Base-by-base conservation (phyloP, 257 asterid species). In the Vinca minor region DNA sequence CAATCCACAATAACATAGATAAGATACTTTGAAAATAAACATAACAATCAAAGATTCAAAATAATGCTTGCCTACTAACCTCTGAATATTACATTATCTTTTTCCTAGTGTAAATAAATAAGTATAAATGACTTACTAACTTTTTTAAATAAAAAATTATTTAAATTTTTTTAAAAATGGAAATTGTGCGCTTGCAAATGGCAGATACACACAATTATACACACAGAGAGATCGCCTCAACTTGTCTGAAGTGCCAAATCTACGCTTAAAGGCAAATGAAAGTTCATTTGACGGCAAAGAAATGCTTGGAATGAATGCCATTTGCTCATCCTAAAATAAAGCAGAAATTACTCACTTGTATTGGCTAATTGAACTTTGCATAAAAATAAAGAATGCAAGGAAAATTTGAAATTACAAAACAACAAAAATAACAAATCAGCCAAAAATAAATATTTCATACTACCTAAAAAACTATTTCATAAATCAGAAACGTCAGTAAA, bases 221-320 rank as follows among this genome's bases (percentile, higher is more conserved):
- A 53, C 76, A 66, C 62, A 21, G 68, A 31, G 52, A 34, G 34
- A 53, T 65, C 72, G 85, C 97, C 97, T 91, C 84, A 83, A 74
- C 85, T 91, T 91, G 81, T 88, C 96, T 15, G 86, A 78, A 52
- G 95, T 93, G 71, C 85, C 78, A 74, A 88, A 81, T 70, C 83
- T 81, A 65, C 98, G 83, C 79, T 91, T 91, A 71, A 91, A 89
- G 66, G 95, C 85, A 72, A 87, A 82, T 34, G 93, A 81, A 20
- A 92, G 0, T n/a, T n/a, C n/a, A n/a, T n/a, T n/a, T n/a, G n/a
- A n/a, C n/a, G n/a, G n/a, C n/a, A n/a, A n/a, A n/a, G 23, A 81
- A 83, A 92, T 76, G 67, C 81, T 82, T 2, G 98, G 98, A 78
- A 86, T 72, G 75, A 92, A 81, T n/a, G 95, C 64, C 88, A 92